Conservation (phyloP, 2,329 filamentous ascomycete genomes). For the Fusarium dimerum region DNA sequence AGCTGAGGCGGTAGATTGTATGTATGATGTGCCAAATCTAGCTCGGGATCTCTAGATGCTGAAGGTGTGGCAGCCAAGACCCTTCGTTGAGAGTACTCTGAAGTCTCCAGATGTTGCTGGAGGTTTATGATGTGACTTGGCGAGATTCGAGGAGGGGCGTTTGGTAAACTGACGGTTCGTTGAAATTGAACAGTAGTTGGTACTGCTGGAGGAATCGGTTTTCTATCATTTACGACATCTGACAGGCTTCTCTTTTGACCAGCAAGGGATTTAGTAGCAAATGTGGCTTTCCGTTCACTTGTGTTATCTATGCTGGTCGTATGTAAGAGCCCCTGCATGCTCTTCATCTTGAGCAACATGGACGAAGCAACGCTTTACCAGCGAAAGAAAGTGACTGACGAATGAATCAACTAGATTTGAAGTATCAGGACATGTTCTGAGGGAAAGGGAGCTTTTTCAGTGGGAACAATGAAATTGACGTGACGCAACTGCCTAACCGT, state of each 20-base stretch:
- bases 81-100: slow-evolving; percentile 60
- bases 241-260: slow-evolving; percentile 51
- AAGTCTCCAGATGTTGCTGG: slow-evolving; percentile 29
- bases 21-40: slow-evolving; percentile 61
- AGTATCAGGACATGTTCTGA: background rate
- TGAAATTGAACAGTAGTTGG: slow-evolving; percentile 33
- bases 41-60: slow-evolving; percentile 50
- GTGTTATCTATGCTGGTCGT: slow-evolving; percentile 54
- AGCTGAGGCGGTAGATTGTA: slow-evolving; percentile 64
- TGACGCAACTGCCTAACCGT: background rate
- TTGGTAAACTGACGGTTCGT: slow-evolving; percentile 35
- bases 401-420: background rate
- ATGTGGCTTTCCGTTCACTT: slow-evolving; percentile 38
- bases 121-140: slow-evolving; percentile 50
- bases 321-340: slow-evolving; percentile 46
- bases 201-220: slow-evolving; percentile 1
- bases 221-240: slow-evolving; percentile 16
- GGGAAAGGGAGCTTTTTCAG: background rate
- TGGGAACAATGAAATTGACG: background rate
- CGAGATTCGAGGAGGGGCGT: slow-evolving; percentile 31
- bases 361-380: background rate
- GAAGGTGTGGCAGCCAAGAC: slow-evolving; percentile 55
- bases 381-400: background rate
- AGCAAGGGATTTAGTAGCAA: slow-evolving; percentile 42
- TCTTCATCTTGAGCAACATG: slow-evolving; percentile 35